Percentiles rank a stretch among this genome's conserved stretches.
phyloP scores from a whole-genome alignment of 2,329 filamentous ascomycete species.

The Cladophialophora chaetospira region DNA sequence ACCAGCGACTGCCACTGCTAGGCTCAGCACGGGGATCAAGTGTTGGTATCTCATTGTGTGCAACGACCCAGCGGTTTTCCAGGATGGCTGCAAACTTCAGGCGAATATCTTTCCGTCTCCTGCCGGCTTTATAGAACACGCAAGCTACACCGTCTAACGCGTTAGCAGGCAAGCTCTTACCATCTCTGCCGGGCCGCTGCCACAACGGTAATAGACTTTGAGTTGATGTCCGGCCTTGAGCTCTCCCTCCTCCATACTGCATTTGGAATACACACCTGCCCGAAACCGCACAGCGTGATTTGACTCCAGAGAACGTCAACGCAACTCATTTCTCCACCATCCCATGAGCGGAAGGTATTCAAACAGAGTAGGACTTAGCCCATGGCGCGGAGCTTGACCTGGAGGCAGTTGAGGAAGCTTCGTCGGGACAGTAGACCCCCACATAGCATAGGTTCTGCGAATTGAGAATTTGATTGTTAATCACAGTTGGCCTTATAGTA shows the following conservation, averaged over 20 bases:
- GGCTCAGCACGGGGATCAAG: background rate
- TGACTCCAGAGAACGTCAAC: background rate
- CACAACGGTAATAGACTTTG: background rate
- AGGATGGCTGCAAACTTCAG: background rate
- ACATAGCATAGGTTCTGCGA: too few species aligned
- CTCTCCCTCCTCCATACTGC: background rate
- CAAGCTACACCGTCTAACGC: background rate
- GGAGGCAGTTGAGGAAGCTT: too few species aligned
- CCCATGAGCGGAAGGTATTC: background rate
- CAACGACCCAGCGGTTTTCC: background rate
- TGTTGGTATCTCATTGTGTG: background rate
- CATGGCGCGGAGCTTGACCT: too few species aligned
- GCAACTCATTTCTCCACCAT: background rate
- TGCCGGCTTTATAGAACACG: background rate
- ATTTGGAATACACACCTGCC: background rate
- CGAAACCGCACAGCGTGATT: background rate
- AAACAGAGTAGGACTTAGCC: background rate
- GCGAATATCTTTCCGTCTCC: background rate
- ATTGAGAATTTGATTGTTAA: background rate
- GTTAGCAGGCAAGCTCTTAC: background rate
- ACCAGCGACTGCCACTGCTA: background rate
- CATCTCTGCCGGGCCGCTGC: background rate
- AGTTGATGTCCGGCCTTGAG: background rate
- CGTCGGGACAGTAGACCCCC: too few species aligned
- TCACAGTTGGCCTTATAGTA: background rate